Evolutionary conservation across 805 yeast species (phyloP), one percentile per base, ranked within the genome.

Genomic region (Spathaspora girioi): DNA sequence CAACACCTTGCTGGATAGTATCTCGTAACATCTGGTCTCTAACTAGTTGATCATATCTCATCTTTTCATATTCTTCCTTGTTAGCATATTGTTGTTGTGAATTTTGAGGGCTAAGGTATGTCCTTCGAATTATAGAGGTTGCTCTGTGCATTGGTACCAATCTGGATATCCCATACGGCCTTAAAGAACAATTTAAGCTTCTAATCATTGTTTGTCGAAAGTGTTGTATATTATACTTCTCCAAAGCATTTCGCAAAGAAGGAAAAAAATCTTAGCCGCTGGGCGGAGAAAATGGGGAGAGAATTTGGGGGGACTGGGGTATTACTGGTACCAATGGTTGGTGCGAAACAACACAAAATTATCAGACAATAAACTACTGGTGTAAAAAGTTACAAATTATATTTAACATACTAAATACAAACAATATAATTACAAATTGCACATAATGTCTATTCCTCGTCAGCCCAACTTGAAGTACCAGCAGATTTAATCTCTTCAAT

Each of bases 21-120:
- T 35, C 18, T 29, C 32, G 32, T 15, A 54, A 31, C 20, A 52
- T 23, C 20, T 27, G 52, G 5, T 56, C 45, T 15, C 43, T 43
- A 9, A 50, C 47, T 27, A 54, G 27, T 38, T 48, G 51, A 42
- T 59, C 60, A 50, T 59, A 56, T 38, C 54, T 55, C 19, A 50
- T 47, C 43, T 54, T 56, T 43, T 59, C 59, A 29, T 38, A 47
- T 44, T 52, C 56, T 45, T 52, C 48, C 19, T 45, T 47, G 15
- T 18, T 40, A 17, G 7, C 15, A n/a, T 40, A 4, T 7, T 23
- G 29, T 2, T 40, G 11, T 7, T 23, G 29, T 2, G 29, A 2
- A 14, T 11, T 11, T 42, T 15, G 44, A 15, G n/a, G 29, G 10
- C 14, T 19, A 3, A 35, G 14, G 14, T 35, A 35, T 35, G 40